Conservation (phyloP, 768 basidiomycete species). For the Panaeolus cyanescens region DNA sequence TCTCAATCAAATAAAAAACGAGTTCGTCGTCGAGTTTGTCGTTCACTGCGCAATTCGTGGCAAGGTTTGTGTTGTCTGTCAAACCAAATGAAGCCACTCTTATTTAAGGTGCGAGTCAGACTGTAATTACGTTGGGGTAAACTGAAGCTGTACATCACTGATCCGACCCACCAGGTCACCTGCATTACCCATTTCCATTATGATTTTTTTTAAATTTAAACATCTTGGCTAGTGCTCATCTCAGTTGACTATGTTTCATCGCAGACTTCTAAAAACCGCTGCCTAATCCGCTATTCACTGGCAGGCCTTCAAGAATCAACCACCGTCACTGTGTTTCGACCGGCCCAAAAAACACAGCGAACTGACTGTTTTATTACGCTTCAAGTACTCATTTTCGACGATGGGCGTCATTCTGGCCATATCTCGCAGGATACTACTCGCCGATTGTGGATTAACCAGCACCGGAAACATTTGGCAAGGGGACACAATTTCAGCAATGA, state of each 20-base stretch:
- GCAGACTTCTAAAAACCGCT: not conserved
- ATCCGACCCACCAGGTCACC: not conserved
- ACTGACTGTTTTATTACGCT: slow-evolving; percentile 6
- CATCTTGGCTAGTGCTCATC: not conserved
- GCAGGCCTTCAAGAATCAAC: no score
- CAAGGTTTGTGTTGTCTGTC: not conserved
- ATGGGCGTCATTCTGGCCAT: no score
- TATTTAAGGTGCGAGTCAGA: not conserved
- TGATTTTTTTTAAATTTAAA: no score
- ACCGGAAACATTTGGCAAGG: no score
- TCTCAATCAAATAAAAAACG: not conserved
- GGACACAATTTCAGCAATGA: no score
- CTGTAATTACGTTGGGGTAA: not conserved
- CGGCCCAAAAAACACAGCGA: not conserved
- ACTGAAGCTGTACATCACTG: not conserved
- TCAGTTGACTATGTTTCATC: not conserved
- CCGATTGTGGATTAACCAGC: no score
- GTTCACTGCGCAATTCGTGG: not conserved
- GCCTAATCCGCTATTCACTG: no score
- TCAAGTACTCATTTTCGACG: no score
- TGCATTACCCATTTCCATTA: not conserved
- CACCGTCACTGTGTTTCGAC: not conserved
- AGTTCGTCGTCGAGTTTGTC: not conserved
- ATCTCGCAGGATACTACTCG: no score
- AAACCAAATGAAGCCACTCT: not conserved